Evolutionary conservation across 371 early-diverging fungal genomes (phyloP).

Genomic region (Synchytrium microbalum): DNA sequence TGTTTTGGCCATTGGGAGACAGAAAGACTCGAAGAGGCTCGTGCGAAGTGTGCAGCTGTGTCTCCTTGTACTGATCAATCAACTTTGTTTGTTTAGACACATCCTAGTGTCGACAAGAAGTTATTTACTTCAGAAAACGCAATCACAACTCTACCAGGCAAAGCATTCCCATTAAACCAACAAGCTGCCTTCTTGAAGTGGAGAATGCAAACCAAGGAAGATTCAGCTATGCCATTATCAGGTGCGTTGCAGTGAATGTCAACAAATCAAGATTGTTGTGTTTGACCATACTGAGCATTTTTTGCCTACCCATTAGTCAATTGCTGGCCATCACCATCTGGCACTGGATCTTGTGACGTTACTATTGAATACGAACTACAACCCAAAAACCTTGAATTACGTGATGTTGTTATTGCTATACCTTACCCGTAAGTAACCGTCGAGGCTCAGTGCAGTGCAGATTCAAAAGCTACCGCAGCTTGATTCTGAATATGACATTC

Average conservation of each 20-base stretch:
- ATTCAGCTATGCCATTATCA: slow-evolving; percentile 73
- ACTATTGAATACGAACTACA: slow-evolving; percentile 91
- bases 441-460: not conserved
- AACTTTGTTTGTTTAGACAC: slow-evolving; percentile 52
- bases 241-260: slow-evolving; percentile 43
- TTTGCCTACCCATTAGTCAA: slow-evolving; percentile 51
- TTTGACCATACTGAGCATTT: not conserved
- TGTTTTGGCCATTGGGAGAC: not conserved
- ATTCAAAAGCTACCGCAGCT: not conserved
- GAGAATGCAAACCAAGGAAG: slow-evolving; percentile 74
- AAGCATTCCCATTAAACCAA: slow-evolving; percentile 82
- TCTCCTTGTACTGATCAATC: not conserved
- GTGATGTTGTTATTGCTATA: slow-evolving; percentile 78
- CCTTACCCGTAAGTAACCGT: slow-evolving; percentile 68
- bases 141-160: slow-evolving; percentile 52
- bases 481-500: not conserved
- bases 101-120: slow-evolving; percentile 95
- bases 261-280: not conserved
- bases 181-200: slow-evolving; percentile 81
- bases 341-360: slow-evolving; percentile 79
- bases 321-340: slow-evolving; percentile 94
- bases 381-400: slow-evolving; percentile 62
- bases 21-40: not conserved
- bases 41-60: not conserved
- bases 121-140: slow-evolving; percentile 59